phyloP scores from a whole-genome alignment of 345 rosid species.

The Bruguiera parviflora region DNA sequence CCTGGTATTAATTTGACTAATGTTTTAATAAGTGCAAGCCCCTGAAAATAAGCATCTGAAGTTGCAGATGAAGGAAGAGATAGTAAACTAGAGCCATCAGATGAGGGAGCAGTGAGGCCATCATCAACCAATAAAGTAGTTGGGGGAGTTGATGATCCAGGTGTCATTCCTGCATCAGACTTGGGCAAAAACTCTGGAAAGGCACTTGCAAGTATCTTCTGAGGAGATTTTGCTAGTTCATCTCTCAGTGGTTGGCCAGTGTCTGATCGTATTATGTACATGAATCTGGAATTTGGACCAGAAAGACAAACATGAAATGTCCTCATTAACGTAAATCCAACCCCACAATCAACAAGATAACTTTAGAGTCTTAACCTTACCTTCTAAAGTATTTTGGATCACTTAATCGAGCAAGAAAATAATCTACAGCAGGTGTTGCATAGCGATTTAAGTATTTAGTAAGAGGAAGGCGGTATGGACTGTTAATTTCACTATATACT shows the following conservation, averaged over 20 bases:
- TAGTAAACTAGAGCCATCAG: constrained; percentile 53
- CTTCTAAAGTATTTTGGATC: constrained; percentile 91
- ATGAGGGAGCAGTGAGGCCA: constrained; percentile 45
- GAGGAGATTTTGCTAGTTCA: constrained; percentile 89
- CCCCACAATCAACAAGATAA: constrained; percentile 5
- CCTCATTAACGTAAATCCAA: background rate
- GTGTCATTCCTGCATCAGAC: constrained; percentile 47
- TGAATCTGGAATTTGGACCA: constrained; percentile 57
- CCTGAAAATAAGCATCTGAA: constrained; percentile 89
- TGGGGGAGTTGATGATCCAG: constrained; percentile 58
- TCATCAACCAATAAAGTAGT: constrained; percentile 62
- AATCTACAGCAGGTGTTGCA: constrained; percentile 90
- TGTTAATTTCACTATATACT: constrained; percentile 92
- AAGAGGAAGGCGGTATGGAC: constrained; percentile 97
- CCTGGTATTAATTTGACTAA: constrained; percentile 83
- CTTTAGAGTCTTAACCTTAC: constrained; percentile 46
- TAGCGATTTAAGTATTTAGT: constrained; percentile 90
- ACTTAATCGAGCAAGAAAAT: constrained; percentile 85
- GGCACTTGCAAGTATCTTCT: constrained; percentile 81
- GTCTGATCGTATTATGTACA: constrained; percentile 90
- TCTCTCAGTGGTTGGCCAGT: constrained; percentile 95
- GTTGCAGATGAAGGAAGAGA: constrained; percentile 39
- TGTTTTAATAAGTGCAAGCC: constrained; percentile 84
- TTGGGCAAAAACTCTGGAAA: constrained; percentile 79
- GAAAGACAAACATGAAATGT: constrained; percentile 13